Conservation (phyloP, 352 stramenopile species). For the Pythium monospermum region DNA sequence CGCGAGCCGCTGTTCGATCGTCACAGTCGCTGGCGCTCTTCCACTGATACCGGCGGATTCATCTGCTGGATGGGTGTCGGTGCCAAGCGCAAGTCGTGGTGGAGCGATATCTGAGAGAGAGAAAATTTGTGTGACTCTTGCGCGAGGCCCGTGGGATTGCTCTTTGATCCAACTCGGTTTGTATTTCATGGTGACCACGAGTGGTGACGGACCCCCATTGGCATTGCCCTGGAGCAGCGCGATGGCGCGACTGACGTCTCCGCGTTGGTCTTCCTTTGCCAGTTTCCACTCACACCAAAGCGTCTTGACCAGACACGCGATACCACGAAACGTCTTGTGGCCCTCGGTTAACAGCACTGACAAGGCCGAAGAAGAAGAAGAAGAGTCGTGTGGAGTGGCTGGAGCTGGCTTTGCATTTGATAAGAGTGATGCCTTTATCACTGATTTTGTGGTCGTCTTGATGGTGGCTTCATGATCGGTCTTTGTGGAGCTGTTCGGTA, state of each 20-base stretch:
- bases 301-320: conserved; percentile 22
- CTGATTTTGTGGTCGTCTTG: not conserved
- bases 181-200: conserved; percentile 9
- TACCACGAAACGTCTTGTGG: conserved; percentile 4
- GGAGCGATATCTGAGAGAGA: not conserved
- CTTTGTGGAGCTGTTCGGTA: not conserved
- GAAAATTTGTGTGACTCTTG: not conserved
- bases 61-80: not conserved
- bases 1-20: conserved; percentile 15
- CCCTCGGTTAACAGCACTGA: too few species aligned
- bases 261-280: conserved; percentile 16
- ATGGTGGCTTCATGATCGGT: not conserved
- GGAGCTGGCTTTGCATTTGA: too few species aligned
- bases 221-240: not conserved
- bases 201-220: not conserved
- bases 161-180: too few species aligned
- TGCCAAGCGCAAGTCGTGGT: not conserved
- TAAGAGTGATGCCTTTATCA: too few species aligned
- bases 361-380: too few species aligned
- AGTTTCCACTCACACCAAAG: conserved; percentile 53
- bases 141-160: not conserved
- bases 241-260: conserved; percentile 16
- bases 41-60: too few species aligned
- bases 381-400: not conserved
- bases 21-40: not conserved